Conservation (phyloP, 129 eudicot species). For the Flaveria trinervia region DNA sequence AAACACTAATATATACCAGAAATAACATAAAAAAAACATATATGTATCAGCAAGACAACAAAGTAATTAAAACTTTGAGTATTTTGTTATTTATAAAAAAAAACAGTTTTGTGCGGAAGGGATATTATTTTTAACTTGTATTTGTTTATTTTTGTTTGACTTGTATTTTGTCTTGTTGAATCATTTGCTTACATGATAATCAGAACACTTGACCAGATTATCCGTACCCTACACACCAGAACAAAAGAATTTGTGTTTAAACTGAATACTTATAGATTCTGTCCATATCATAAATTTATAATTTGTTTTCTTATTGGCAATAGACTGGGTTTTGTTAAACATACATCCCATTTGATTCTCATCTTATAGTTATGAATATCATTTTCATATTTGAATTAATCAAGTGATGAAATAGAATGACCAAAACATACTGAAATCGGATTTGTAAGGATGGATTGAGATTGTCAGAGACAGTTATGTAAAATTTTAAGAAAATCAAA, state of each 20-base stretch:
- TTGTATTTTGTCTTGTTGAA: slow-evolving; percentile 41
- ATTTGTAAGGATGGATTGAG: too few species aligned
- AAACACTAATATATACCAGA: too few species aligned
- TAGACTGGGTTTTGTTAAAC: too few species aligned
- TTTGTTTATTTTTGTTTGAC: slow-evolving; percentile 38
- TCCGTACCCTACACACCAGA: slow-evolving; percentile 20
- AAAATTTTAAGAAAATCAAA: too few species aligned
- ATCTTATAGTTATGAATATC: too few species aligned
- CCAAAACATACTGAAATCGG: too few species aligned
- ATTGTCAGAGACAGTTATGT: too few species aligned
- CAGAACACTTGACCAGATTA: slow-evolving; percentile 32
- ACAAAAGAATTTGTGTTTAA: slow-evolving; percentile 9
- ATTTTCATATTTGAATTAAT: too few species aligned
- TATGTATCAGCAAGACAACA: neutral
- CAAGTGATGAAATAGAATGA: too few species aligned
- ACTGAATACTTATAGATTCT: slow-evolving; percentile 17
- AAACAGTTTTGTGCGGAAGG: neutral
- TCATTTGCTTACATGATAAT: slow-evolving; percentile 25
- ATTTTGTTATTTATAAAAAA: neutral
- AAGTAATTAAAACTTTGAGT: too few species aligned
- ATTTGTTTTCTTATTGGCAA: neutral
- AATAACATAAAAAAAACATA: too few species aligned
- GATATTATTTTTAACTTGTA: slow-evolving; percentile 26
- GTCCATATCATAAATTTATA: neutral
- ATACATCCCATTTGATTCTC: too few species aligned